Evolutionary conservation across 257 asterid species (phyloP).

Genomic region (Knoxia roxburghii): DNA sequence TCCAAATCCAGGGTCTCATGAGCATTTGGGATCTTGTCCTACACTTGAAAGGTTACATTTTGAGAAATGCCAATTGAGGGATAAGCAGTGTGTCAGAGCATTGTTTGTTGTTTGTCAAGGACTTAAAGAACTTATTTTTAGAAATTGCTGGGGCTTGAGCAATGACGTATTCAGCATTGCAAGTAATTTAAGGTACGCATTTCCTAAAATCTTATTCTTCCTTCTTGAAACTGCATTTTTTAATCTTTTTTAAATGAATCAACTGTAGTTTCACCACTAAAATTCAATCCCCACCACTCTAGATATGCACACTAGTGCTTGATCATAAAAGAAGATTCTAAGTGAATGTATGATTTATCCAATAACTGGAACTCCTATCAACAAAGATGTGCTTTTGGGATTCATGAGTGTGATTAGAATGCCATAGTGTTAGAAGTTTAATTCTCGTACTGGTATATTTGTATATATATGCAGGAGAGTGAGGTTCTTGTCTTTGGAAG

Average conservation of each 20-base stretch:
- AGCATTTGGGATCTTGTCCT: slow-evolving; percentile 41
- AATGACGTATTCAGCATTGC: slow-evolving; percentile 49
- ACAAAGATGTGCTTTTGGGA: neutral
- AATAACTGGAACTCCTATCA: no score
- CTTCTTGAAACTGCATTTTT: slow-evolving; percentile 2
- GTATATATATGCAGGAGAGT: slow-evolving; percentile 62
- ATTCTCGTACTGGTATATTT: slow-evolving; percentile 3
- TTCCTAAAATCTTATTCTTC: neutral
- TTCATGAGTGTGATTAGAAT: neutral
- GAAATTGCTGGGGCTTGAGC: slow-evolving; percentile 58
- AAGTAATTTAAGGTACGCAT: slow-evolving; percentile 40
- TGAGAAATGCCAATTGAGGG: slow-evolving; percentile 62
- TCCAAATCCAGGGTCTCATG: slow-evolving; percentile 28
- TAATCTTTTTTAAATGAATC: neutral
- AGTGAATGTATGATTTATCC: no score
- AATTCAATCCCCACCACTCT: neutral
- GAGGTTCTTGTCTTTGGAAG: slow-evolving; percentile 46
- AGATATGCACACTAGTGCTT: neutral
- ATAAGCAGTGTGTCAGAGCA: slow-evolving; percentile 38
- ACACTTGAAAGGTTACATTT: slow-evolving; percentile 49
- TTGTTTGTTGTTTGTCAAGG: slow-evolving; percentile 49
- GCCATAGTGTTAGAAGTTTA: neutral
- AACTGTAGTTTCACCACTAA: neutral
- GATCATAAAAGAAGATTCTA: neutral
- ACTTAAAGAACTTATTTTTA: slow-evolving; percentile 36